Percentiles rank a stretch among this genome's conserved stretches.
These are phyloP conservation scores for Debaryomyces sp. DNA, from an alignment of 1,139 yeast species.

Conservation along the genomic window DNA sequence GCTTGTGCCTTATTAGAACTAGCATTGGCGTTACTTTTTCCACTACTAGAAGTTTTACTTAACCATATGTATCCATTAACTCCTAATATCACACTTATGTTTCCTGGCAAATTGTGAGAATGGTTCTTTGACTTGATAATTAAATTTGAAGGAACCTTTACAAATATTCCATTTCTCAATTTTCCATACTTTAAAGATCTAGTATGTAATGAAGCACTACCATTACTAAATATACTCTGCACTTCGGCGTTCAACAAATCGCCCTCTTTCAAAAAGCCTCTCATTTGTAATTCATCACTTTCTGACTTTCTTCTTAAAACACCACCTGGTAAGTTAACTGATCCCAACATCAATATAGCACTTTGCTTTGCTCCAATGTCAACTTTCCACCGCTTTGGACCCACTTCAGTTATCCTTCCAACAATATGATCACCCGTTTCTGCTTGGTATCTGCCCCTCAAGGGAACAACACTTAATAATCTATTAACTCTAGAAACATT, in stretches of 20 bases:
- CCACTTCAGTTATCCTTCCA: constrained; percentile 94
- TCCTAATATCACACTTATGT: constrained; percentile 86
- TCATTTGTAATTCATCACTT: constrained; percentile 95
- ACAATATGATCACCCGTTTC: constrained; percentile 97
- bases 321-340: constrained; percentile 97
- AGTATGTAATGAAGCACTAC: constrained; percentile 92
- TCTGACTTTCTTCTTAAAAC: constrained; percentile 91
- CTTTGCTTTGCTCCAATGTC: constrained; percentile 94
- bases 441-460: constrained; percentile 85
- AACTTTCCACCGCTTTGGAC: constrained; percentile 93
- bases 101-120: constrained; percentile 85
- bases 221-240: constrained; percentile 85
- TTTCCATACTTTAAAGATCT: constrained; percentile 95
- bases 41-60: constrained; percentile 58
- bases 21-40: constrained; percentile 16
- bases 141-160: constrained; percentile 79
- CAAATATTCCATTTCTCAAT: constrained; percentile 84
- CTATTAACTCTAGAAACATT: constrained; percentile 84
- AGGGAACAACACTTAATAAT: constrained; percentile 80
- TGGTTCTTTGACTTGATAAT: constrained; percentile 86
- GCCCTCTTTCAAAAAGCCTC: constrained; percentile 93
- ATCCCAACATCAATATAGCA: constrained; percentile 89
- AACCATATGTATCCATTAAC: constrained; percentile 96
- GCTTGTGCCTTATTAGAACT: constrained; percentile 38
- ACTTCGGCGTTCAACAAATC: constrained; percentile 96